Evolutionary conservation across 2,329 filamentous ascomycete species (phyloP).

Genomic region (Alternaria sp.): DNA sequence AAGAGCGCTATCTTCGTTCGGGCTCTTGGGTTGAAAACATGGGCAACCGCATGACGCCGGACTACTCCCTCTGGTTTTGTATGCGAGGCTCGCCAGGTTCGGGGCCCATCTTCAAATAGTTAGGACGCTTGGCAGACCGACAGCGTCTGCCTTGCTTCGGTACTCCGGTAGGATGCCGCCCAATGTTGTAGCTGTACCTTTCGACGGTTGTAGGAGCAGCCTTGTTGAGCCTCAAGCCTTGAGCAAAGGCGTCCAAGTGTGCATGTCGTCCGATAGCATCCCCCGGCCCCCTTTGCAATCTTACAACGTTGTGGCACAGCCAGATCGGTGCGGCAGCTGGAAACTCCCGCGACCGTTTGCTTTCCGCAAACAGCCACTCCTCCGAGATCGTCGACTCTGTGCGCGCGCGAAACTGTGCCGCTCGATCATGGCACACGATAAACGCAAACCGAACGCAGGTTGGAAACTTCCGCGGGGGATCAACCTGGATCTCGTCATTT

Average conservation of each 20-base stretch:
- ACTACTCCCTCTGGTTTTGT: background rate
- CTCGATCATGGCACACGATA: conserved; percentile 9
- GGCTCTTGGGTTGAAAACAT: background rate
- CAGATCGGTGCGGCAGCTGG: conserved; percentile 17
- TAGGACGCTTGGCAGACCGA: conserved; percentile 15
- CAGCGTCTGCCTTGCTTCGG: conserved; percentile 12
- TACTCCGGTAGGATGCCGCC: conserved; percentile 3
- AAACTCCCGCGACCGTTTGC: conserved; percentile 11
- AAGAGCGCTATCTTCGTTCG: background rate
- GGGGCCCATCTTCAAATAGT: conserved; percentile 15
- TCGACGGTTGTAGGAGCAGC: background rate
- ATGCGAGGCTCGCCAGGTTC: conserved; percentile 5
- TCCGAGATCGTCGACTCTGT: conserved; percentile 17
- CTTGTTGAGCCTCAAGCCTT: conserved; percentile 1
- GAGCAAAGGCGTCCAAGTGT: background rate
- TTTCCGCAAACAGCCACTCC: conserved; percentile 12
- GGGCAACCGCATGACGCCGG: background rate
- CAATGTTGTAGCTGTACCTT: background rate
- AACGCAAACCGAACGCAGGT: conserved; percentile 15
- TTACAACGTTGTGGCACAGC: conserved; percentile 19
- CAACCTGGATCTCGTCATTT: conserved; percentile 18
- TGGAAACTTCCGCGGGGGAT: conserved; percentile 10
- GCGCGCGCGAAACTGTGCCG: conserved; percentile 3
- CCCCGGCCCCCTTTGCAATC: conserved; percentile 19
- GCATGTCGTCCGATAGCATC: conserved; percentile 2